Percentiles rank a stretch among this genome's conserved stretches.
These are phyloP conservation scores for Malus fusca DNA, from an alignment of 306 rosid species.

Conservation along the genomic window DNA sequence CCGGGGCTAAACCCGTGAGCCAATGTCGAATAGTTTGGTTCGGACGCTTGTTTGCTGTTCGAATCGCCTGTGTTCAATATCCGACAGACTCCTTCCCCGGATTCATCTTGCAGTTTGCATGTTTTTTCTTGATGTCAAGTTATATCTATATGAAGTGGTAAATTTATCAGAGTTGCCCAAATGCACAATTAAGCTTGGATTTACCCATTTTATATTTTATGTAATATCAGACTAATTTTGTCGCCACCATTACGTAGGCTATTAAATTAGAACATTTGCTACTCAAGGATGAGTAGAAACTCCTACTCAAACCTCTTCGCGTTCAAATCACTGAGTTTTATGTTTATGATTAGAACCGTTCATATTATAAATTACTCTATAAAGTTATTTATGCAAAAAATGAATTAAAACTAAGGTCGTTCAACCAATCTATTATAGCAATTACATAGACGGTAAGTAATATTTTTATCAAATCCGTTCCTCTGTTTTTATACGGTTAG, in stretches of 20 bases:
- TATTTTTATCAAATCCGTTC: no score
- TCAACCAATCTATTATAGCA: no score
- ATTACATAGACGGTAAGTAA: no score
- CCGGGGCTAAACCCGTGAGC: background rate
- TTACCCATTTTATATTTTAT: background rate
- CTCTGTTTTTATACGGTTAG: no score
- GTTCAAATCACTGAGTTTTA: no score
- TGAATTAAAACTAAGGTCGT: no score
- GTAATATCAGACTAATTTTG: background rate
- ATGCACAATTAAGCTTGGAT: background rate
- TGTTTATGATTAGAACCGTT: no score
- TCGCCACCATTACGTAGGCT: background rate
- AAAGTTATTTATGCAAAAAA: no score
- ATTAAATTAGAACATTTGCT: no score
- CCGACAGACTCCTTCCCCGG: background rate
- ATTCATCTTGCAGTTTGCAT: background rate
- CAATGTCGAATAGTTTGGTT: background rate
- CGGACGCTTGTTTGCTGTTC: background rate
- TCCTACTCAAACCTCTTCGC: accelerated
- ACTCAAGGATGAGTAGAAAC: accelerated
- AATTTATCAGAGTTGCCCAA: background rate
- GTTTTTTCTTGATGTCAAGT: background rate
- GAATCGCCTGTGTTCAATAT: background rate
- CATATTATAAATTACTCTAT: no score
- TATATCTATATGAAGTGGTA: background rate